A percentile compares a stretch with the other conserved stretches of the same genome.
Evolutionary conservation across 1,284 basidiomycete species (phyloP).

Genomic region (Naganishia sp.): DNA sequence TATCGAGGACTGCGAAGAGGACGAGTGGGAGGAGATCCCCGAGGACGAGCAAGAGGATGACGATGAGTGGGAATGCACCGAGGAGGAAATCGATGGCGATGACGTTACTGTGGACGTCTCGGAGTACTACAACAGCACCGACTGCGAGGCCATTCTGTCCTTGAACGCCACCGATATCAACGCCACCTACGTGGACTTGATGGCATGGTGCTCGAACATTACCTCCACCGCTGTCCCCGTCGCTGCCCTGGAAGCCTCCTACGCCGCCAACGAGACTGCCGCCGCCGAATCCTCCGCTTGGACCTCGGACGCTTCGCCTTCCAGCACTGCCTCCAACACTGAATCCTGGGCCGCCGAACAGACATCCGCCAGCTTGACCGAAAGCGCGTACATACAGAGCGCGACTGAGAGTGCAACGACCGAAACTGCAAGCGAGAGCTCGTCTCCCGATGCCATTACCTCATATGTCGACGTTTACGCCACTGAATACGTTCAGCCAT

Average conservation of each 20-base stretch:
- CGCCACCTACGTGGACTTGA: slow-evolving; percentile 17
- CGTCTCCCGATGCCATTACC: slow-evolving; percentile 8
- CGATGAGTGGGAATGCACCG: slow-evolving; percentile 29
- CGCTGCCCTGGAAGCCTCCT: background rate
- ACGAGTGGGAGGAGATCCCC: slow-evolving; percentile 14
- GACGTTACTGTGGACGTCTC: background rate
- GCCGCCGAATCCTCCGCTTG: background rate
- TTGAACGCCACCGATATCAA: slow-evolving; percentile 18
- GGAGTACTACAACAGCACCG: slow-evolving; percentile 19
- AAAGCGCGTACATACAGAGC: background rate
- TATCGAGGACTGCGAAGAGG: slow-evolving; percentile 13
- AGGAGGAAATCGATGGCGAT: slow-evolving; percentile 12
- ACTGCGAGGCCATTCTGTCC: slow-evolving; percentile 11
- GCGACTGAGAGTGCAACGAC: too few relatives aligned
- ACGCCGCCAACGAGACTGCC: slow-evolving; percentile 1
- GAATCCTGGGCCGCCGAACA: slow-evolving; percentile 11
- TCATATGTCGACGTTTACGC: slow-evolving; percentile 30
- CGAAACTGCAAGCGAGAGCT: background rate
- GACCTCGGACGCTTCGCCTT: slow-evolving; percentile 12
- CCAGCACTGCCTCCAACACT: slow-evolving; percentile 7
- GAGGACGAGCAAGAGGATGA: slow-evolving; percentile 19
- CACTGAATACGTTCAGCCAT: slow-evolving; percentile 29
- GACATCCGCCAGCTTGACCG: background rate
- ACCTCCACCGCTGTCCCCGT: background rate
- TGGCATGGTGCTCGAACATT: slow-evolving; percentile 18